phyloP scores from a whole-genome alignment of 768 basidiomycete species.

The Kockovaella imperatae region DNA sequence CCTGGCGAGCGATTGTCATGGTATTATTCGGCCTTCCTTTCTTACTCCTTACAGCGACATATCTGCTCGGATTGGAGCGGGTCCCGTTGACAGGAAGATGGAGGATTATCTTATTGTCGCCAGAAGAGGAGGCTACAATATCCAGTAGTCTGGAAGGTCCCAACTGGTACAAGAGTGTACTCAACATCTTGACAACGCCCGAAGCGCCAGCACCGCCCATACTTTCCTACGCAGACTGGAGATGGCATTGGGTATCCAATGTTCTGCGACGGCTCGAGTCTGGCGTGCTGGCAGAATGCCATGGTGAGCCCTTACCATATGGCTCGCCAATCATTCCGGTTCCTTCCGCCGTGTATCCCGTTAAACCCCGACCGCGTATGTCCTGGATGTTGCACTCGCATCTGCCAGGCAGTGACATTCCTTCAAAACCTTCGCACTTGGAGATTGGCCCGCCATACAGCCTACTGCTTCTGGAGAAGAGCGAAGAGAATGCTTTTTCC shows the following conservation, averaged over 20 bases:
- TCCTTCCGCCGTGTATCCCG: slow-evolving; percentile 71
- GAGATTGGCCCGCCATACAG: slow-evolving; percentile 77
- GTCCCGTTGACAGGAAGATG: slow-evolving; percentile 50
- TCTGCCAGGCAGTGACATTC: slow-evolving; percentile 31
- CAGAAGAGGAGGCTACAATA: slow-evolving; percentile 86
- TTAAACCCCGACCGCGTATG: slow-evolving; percentile 74
- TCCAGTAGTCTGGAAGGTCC: slow-evolving; percentile 69
- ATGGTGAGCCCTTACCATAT: background rate
- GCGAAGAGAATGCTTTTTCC: slow-evolving; percentile 84
- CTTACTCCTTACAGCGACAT: slow-evolving; percentile 23
- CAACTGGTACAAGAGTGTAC: slow-evolving; percentile 80
- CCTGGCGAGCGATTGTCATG: slow-evolving; percentile 13
- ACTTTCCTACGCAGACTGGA: slow-evolving; percentile 75
- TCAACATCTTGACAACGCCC: slow-evolving; percentile 61
- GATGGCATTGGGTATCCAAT: slow-evolving; percentile 74
- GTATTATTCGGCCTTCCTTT: slow-evolving; percentile 28
- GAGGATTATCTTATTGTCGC: slow-evolving; percentile 80
- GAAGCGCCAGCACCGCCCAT: slow-evolving; percentile 54
- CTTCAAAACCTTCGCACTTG: slow-evolving; percentile 36
- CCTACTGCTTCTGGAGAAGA: slow-evolving; percentile 76
- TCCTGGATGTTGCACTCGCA: slow-evolving; percentile 57
- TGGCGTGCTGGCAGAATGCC: slow-evolving; percentile 55
- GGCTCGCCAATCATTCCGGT: slow-evolving; percentile 53
- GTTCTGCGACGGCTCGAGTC: slow-evolving; percentile 70
- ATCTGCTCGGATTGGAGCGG: slow-evolving; percentile 35